phyloP scores from a whole-genome alignment of 2,329 filamentous ascomycete species.

The Truncatella angustata region DNA sequence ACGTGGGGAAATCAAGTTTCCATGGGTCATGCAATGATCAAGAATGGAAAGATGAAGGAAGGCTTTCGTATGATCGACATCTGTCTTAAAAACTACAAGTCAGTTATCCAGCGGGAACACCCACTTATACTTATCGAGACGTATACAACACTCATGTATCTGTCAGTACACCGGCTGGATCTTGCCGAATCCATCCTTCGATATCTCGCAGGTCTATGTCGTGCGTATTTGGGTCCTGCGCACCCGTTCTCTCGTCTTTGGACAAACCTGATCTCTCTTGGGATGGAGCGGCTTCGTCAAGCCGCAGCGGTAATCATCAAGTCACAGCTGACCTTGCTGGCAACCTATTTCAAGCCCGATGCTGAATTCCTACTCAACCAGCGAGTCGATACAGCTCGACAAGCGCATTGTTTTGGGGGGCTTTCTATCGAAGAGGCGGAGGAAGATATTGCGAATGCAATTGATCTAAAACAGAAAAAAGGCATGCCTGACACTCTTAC shows the following conservation, averaged over 20 bases:
- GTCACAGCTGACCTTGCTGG: background rate
- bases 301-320: background rate
- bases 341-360: background rate
- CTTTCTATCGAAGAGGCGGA: slow-evolving; percentile 1
- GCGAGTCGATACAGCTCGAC: background rate
- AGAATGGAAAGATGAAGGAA: background rate
- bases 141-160: background rate
- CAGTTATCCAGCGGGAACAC: background rate
- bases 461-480: background rate
- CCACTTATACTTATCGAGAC: slow-evolving; percentile 7
- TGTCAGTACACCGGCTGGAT: background rate
- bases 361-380: slow-evolving; percentile 1
- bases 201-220: background rate
- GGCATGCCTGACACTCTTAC: background rate
- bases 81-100: slow-evolving; percentile 1
- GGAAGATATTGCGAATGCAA: background rate
- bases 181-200: background rate
- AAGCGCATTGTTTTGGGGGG: background rate
- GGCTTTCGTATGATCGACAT: slow-evolving; percentile 3
- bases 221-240: background rate
- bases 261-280: background rate
- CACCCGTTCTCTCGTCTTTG: slow-evolving; percentile 2
- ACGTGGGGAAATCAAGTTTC: slow-evolving; percentile 1
- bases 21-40: background rate
- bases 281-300: background rate